Conservation (phyloP, 2,329 filamentous ascomycete genomes). For the Cadophora malorum region DNA sequence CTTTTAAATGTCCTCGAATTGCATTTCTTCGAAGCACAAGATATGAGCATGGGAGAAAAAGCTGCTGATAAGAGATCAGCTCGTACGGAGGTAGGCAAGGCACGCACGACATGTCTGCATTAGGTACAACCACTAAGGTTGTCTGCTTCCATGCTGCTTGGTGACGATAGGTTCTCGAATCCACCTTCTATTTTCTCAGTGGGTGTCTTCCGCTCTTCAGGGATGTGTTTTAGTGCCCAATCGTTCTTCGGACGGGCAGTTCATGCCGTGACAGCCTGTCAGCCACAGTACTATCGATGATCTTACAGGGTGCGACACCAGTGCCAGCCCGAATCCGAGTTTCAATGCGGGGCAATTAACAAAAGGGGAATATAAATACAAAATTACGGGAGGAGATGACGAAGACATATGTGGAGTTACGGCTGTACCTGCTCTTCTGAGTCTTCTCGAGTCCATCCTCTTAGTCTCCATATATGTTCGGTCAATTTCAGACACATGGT, state of each 20-base stretch:
- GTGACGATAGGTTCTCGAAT: conserved; percentile 11
- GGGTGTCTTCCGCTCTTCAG: conserved; percentile 2
- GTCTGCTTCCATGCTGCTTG: not conserved
- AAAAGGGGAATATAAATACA: not conserved
- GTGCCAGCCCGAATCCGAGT: not conserved
- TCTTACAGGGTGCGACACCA: not conserved
- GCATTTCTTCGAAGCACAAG: not conserved
- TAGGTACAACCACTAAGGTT: not conserved
- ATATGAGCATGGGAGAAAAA: not conserved
- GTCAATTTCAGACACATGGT: not conserved
- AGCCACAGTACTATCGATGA: not conserved
- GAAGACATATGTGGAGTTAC: not conserved
- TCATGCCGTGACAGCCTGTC: not conserved
- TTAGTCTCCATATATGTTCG: not conserved
- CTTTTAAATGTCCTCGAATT: conserved; percentile 5
- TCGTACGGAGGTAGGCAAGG: not conserved
- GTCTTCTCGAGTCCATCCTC: no score
- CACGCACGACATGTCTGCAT: conserved; percentile 12
- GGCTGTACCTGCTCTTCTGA: conserved; percentile 7
- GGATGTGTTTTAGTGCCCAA: conserved; percentile 12
- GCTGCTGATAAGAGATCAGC: conserved; percentile 20
- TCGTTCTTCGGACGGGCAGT: not conserved
- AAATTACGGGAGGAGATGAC: not conserved
- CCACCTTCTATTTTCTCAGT: conserved; percentile 10
- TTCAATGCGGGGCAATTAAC: not conserved